Conservation (phyloP, 768 basidiomycete species). For the Suillus alpinus region DNA sequence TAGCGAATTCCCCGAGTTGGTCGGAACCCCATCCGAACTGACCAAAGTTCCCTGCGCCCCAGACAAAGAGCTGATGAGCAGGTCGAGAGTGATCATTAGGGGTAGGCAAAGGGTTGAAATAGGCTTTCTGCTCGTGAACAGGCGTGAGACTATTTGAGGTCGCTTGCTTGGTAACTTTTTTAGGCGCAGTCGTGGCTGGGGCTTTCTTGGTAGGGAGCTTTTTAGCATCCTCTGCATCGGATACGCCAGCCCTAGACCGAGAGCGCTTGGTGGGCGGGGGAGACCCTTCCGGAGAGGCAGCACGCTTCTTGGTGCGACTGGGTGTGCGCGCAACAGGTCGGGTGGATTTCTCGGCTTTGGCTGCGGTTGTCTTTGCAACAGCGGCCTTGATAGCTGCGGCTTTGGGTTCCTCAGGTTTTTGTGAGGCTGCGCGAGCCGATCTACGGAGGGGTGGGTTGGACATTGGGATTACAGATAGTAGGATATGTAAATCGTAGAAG, state of each 20-base stretch:
- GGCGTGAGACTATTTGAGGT: constrained; percentile 29
- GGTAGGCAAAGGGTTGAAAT: constrained; percentile 64
- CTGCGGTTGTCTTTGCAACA: constrained; percentile 24
- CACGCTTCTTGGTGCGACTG: constrained; percentile 42
- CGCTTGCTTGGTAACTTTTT: constrained; percentile 28
- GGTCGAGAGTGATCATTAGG: constrained; percentile 59
- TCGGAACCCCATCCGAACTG: constrained; percentile 91
- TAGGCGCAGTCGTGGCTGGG: constrained; percentile 15
- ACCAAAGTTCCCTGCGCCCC: constrained; percentile 93
- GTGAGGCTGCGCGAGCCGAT: constrained; percentile 50
- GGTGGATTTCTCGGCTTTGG: constrained; percentile 26
- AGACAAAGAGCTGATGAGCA: constrained; percentile 73
- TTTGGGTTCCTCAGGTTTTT: constrained; percentile 33
- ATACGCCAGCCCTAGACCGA: constrained; percentile 35
- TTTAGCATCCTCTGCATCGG: constrained; percentile 42
- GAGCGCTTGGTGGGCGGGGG: constrained; percentile 49
- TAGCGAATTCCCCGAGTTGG: constrained; percentile 64
- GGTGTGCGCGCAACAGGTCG: constrained; percentile 24
- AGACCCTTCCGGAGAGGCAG: constrained; percentile 49
- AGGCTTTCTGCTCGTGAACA: constrained; percentile 44
- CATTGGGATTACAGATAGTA: constrained; percentile 26
- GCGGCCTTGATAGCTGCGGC: constrained; percentile 26
- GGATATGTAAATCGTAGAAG: constrained; percentile 1
- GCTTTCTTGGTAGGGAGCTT: constrained; percentile 22
- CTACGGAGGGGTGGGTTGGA: constrained; percentile 42